These are phyloP conservation scores for Leishmania amazonensis DNA, from an alignment of 208 protist genomes.

Conservation along the genomic window DNA sequence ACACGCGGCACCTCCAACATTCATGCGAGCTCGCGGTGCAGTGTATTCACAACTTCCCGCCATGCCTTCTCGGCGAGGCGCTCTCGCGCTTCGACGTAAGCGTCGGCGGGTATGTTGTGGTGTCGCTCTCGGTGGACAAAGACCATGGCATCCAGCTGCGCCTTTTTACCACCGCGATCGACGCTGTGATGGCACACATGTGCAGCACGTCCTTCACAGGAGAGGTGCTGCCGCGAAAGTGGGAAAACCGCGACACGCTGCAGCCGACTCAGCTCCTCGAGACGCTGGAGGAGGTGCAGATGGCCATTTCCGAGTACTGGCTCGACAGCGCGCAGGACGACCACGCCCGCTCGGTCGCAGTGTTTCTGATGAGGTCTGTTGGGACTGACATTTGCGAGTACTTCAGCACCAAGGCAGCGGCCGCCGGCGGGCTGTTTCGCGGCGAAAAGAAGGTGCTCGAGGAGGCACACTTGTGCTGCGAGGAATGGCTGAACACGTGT, in stretches of 20 bases:
- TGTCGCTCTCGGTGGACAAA: conserved; percentile 56
- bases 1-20: conserved; percentile 75
- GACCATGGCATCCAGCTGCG: conserved; percentile 40
- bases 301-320: conserved; percentile 86
- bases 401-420: conserved; percentile 47
- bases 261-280: conserved; percentile 63
- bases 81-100: conserved; percentile 68
- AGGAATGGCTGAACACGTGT: conserved; percentile 81
- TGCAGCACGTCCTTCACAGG: conserved; percentile 71
- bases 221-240: conserved; percentile 61
- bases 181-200: conserved; percentile 70
- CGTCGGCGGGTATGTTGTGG: conserved; percentile 73
- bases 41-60: conserved; percentile 64
- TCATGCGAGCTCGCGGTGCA: conserved; percentile 53
- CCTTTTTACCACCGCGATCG: conserved; percentile 62
- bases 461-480: conserved; percentile 64
- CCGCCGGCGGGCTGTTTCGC: conserved; percentile 56
- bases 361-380: conserved; percentile 84
- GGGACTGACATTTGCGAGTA: conserved; percentile 72
- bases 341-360: conserved; percentile 59
- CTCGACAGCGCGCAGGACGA: conserved; percentile 82
- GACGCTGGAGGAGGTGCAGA: conserved; percentile 76
- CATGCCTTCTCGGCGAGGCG: conserved; percentile 47
- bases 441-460: conserved; percentile 58
- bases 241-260: conserved; percentile 46